Percentiles rank a stretch among this genome's conserved stretches.
These are phyloP conservation scores for Stachybotrys chartarum DNA, from an alignment of 2,329 filamentous ascomycete genomes.

Conservation along the genomic window DNA sequence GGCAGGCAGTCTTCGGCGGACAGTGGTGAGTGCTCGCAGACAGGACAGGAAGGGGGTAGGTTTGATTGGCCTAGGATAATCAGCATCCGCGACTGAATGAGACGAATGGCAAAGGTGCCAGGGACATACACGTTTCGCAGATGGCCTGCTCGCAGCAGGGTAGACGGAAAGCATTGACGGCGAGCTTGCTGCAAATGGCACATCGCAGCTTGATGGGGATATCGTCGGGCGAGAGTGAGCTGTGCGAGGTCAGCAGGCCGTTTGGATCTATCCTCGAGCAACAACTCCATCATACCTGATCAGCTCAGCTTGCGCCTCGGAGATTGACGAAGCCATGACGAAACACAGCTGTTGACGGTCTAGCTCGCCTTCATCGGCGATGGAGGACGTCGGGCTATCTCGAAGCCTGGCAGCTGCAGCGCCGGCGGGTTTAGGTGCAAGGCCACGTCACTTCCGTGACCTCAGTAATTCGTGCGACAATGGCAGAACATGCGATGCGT, in stretches of 20 bases:
- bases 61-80: constrained; percentile 59
- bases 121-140: constrained; percentile 70
- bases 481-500: not conserved
- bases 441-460: not conserved
- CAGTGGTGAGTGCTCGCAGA: constrained; percentile 87
- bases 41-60: constrained; percentile 73
- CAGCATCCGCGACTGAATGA: constrained; percentile 4
- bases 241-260: constrained; percentile 26
- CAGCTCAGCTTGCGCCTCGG: constrained; percentile 49
- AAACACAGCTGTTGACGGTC: not conserved
- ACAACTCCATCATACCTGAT: constrained; percentile 39
- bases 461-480: not conserved
- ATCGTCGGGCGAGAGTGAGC: constrained; percentile 71
- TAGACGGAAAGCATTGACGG: constrained; percentile 82
- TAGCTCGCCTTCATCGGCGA: not conserved
- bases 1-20: constrained; percentile 80
- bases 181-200: constrained; percentile 85
- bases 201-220: constrained; percentile 96
- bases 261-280: not conserved
- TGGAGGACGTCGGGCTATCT: not conserved
- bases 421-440: too few species aligned
- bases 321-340: constrained; percentile 29
- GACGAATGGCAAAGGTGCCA: constrained; percentile 1
- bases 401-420: too few species aligned
- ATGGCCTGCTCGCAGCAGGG: constrained; percentile 95